Evolutionary conservation across 768 basidiomycete genomes (phyloP), one percentile per base, ranked within the genome.

Genomic region (Phylloporus sp.): DNA sequence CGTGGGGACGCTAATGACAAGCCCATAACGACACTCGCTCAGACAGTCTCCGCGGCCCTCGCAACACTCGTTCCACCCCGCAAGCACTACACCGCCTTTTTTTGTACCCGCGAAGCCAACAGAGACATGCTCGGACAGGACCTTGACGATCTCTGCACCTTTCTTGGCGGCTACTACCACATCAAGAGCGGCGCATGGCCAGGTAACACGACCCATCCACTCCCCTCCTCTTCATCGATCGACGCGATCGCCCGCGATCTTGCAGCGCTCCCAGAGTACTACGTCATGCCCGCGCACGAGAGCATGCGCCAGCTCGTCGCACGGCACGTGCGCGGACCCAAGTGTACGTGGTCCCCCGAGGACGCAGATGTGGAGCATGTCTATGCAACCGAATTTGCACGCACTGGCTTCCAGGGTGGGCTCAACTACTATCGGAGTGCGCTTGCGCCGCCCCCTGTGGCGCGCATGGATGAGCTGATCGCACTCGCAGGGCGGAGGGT

Each of bases 371-470:
- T 51, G 0, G 60, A 50, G 23, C 41, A 10, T 23, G 73, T 80
- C 11, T 84, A 82, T 58, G 72, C 76, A 2, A 56, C 70, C 20
- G 76, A 77, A 55, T 86, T 76, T 51, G 55, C 59, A 0, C 69
- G 75, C 36, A 80, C 79, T 2, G 81, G 84, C 1, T 85, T 85
- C 52, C 82, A 84, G 59, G 82, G 81, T n/a, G 81, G 79, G 24
- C 63, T 85, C 47, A 82, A 85, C 57, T 67, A 74, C 52, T 85
- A 85, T 58, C 75, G 82, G 24, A 68, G 70, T 51, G 56, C 61
- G 45, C 54, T 61, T 23, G 47, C 51, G 0, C 59, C 63, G 16
- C 72, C 70, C 0, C 73, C 76, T 24, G 49, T 60, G 6, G 61
- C 60, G 22, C 72, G 67, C 65, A 58, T 64, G 20, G 67, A 67